These are phyloP conservation scores for Acer negundo DNA, from an alignment of 345 rosid genomes.

Conservation along the genomic window DNA sequence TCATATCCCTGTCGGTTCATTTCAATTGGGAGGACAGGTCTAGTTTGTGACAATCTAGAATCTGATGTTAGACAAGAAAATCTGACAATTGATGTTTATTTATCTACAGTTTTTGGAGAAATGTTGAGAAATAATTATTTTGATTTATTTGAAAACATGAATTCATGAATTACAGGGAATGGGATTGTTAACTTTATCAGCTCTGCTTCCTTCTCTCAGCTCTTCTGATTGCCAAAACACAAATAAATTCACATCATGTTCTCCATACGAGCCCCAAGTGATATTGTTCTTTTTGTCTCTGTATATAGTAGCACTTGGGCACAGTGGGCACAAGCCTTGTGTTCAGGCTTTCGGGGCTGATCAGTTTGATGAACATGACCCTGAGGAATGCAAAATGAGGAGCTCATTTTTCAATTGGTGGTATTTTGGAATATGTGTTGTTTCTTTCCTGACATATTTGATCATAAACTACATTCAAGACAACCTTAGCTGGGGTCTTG, in stretches of 20 bases:
- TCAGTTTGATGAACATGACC: conserved; percentile 59
- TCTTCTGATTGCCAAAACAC: conserved; percentile 6
- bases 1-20: too few relatives aligned
- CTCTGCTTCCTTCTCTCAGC: conserved; percentile 22
- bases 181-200: conserved; percentile 38
- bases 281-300: conserved; percentile 30
- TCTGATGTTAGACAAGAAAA: too few relatives aligned
- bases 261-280: conserved; percentile 26
- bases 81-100: too few relatives aligned
- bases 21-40: too few relatives aligned
- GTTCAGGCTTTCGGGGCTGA: conserved; percentile 84
- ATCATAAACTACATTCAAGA: conserved; percentile 67
- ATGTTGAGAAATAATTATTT: neutral
- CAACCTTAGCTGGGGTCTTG: conserved; percentile 69
- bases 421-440: conserved; percentile 55
- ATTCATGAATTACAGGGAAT: conserved; percentile 33
- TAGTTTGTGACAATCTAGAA: too few relatives aligned
- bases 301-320: conserved; percentile 40
- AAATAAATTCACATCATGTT: conserved; percentile 1
- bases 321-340: conserved; percentile 69
- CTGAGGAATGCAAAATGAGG: conserved; percentile 45
- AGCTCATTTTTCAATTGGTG: conserved; percentile 87
- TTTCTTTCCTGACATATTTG: conserved; percentile 38
- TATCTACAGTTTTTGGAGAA: too few relatives aligned
- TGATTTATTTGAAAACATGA: conserved; percentile 20